These are phyloP conservation scores for Flaveria robusta DNA, from an alignment of 129 eudicot species.

Conservation along the genomic window DNA sequence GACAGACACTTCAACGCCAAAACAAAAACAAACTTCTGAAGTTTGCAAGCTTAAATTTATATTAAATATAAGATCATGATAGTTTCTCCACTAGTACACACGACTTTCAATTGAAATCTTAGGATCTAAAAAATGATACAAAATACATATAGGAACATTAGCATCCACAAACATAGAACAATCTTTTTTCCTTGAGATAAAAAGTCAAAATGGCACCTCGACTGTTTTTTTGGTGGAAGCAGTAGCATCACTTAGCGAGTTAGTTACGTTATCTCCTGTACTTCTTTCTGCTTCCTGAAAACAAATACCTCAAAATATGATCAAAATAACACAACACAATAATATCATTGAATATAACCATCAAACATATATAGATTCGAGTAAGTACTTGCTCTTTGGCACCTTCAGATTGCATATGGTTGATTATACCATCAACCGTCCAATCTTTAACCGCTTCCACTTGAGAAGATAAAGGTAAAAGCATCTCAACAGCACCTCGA, in stretches of 20 bases:
- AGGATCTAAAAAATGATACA: conserved; percentile 8
- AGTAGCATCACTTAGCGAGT: conserved; percentile 40
- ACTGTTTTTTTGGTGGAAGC: conserved; percentile 45
- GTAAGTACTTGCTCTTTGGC: conserved; percentile 51
- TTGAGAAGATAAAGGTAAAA: conserved; percentile 61
- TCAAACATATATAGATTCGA: neutral
- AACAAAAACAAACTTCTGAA: conserved; percentile 15
- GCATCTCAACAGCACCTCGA: conserved; percentile 61
- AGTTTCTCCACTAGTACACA: neutral
- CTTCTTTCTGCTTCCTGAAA: conserved; percentile 48
- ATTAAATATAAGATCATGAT: neutral
- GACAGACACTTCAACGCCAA: neutral
- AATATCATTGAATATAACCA: neutral
- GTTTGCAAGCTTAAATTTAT: conserved; percentile 15
- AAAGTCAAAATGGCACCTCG: conserved; percentile 50
- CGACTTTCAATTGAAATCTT: neutral
- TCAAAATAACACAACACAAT: conserved; percentile 9
- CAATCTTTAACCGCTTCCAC: conserved; percentile 55
- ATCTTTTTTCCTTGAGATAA: neutral
- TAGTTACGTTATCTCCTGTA: conserved; percentile 26
- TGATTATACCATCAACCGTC: conserved; percentile 73
- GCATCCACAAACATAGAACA: conserved; percentile 2
- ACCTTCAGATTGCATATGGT: conserved; percentile 64
- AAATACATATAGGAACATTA: conserved; percentile 4
- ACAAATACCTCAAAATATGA: conserved; percentile 11